A percentile compares a stretch with the other conserved stretches of the same genome.
Conservation (phyloP, 2,329 filamentous ascomycete genomes). For the Epichloe sylvatica region DNA sequence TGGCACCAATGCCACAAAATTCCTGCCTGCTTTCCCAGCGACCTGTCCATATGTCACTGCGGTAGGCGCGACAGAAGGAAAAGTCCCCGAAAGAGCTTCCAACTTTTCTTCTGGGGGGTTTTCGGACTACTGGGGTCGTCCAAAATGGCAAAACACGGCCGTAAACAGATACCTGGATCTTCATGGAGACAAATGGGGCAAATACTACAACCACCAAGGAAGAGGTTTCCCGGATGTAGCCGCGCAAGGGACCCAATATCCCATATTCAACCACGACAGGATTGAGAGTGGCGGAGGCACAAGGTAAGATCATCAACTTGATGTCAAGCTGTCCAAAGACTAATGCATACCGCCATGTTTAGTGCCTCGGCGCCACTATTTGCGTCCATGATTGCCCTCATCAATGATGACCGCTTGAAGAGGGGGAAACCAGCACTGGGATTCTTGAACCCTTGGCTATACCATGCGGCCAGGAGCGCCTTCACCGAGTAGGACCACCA, state of each 20-base stretch:
- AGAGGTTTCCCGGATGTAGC: conserved; percentile 49
- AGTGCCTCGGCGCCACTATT: conserved; percentile 48
- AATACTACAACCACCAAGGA: conserved; percentile 31
- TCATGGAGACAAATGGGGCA: conserved; percentile 34
- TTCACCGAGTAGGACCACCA: conserved; percentile 22
- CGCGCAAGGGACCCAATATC: conserved; percentile 31
- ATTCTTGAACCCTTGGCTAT: conserved; percentile 50
- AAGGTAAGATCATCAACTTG: conserved; percentile 13
- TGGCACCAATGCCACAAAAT: conserved; percentile 19
- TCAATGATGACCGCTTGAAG: conserved; percentile 49
- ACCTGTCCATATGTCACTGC: conserved; percentile 47
- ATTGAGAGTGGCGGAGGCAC: conserved; percentile 18
- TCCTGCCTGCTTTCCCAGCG: conserved; percentile 22
- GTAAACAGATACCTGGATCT: conserved; percentile 29
- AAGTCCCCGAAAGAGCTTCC: conserved; percentile 37
- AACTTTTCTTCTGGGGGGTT: conserved; percentile 39
- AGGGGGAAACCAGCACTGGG: conserved; percentile 39
- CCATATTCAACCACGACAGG: conserved; percentile 19
- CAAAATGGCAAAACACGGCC: conserved; percentile 31
- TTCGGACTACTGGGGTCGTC: conserved; percentile 31
- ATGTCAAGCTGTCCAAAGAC: background rate
- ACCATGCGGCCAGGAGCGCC: conserved; percentile 20
- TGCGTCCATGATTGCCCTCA: conserved; percentile 46
- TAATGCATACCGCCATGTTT: background rate
- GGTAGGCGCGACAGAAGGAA: conserved; percentile 42